Evolutionary conservation across 768 basidiomycete genomes (phyloP).

Genomic region (Suillus hirtellus): DNA sequence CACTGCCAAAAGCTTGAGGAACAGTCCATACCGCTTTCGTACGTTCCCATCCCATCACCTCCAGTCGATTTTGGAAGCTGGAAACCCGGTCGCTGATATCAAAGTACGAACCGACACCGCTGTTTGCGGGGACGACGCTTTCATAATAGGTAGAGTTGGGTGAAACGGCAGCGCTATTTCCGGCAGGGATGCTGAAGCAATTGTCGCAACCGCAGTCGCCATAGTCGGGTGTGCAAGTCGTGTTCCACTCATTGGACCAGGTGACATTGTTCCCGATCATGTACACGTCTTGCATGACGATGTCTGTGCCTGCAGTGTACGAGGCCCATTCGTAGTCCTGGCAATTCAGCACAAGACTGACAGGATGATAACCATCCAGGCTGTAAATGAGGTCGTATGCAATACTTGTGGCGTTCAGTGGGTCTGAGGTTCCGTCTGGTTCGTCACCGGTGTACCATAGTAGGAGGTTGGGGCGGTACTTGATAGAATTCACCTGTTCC

Average conservation of each 20-base stretch:
- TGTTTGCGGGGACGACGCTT: conserved; percentile 29
- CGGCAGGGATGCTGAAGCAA: conserved; percentile 48
- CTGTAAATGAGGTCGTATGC: conserved; percentile 59
- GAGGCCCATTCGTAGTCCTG: conserved; percentile 63
- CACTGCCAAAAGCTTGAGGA: conserved; percentile 72
- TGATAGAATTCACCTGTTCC: conserved; percentile 68
- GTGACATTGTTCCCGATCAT: conserved; percentile 59
- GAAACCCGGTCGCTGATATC: conserved; percentile 72
- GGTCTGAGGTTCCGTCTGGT: conserved; percentile 70
- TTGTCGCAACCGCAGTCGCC: conserved; percentile 77
- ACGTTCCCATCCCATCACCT: conserved; percentile 66
- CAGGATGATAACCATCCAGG: conserved; percentile 67
- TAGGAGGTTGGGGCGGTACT: conserved; percentile 65
- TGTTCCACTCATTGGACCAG: conserved; percentile 60
- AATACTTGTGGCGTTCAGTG: conserved; percentile 52
- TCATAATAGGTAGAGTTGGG: conserved; percentile 25
- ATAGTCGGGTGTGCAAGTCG: conserved; percentile 60
- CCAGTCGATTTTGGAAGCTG: conserved; percentile 58
- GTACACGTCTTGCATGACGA: conserved; percentile 66
- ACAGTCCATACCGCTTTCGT: conserved; percentile 78
- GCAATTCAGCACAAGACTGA: conserved; percentile 65
- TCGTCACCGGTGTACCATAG: conserved; percentile 78
- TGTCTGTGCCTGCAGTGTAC: conserved; percentile 65
- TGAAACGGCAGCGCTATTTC: conserved; percentile 34
- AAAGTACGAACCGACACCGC: conserved; percentile 45